phyloP scores from a whole-genome alignment of 1,139 yeast genomes.

The Ogataea hybrid region DNA sequence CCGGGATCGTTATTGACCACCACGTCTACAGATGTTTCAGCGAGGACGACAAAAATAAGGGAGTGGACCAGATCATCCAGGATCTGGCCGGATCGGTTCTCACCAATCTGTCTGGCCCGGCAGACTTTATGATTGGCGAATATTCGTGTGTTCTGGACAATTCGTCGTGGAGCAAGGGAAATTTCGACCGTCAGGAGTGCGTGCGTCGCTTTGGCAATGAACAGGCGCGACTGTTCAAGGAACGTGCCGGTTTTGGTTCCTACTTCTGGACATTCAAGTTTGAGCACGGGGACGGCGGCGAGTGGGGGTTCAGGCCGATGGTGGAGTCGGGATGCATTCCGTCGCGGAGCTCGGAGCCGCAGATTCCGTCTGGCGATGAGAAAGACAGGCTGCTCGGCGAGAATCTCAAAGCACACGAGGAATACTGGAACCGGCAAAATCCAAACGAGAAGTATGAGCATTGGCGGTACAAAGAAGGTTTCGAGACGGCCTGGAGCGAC shows the following conservation, averaged over 20 bases:
- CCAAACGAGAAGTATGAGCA: conserved; percentile 68
- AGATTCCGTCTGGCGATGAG: conserved; percentile 40
- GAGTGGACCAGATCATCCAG: conserved; percentile 60
- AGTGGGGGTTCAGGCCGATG: conserved; percentile 92
- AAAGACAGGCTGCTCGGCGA: conserved; percentile 41
- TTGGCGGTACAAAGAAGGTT: conserved; percentile 78
- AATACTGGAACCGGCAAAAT: conserved; percentile 69
- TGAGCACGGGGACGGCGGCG: conserved; percentile 88
- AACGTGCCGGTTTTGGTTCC: conserved; percentile 63
- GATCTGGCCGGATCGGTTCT: conserved; percentile 56
- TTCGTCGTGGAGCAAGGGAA: conserved; percentile 58
- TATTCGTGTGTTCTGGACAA: conserved; percentile 86
- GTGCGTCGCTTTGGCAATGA: conserved; percentile 46
- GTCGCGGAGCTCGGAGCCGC: conserved; percentile 23
- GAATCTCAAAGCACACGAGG: conserved; percentile 47
- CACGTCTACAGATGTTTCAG: conserved; percentile 88
- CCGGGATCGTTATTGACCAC: conserved; percentile 75
- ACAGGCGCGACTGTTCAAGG: conserved; percentile 43
- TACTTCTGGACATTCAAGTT: conserved; percentile 93
- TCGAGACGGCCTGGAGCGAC: conserved; percentile 72
- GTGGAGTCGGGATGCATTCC: conserved; percentile 61
- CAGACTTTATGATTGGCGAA: conserved; percentile 84
- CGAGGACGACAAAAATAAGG: conserved; percentile 64
- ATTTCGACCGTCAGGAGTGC: conserved; percentile 42
- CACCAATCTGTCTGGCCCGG: conserved; percentile 50